Base-by-base conservation (phyloP, 305 asterid genomes). In the Lippia alba region DNA sequence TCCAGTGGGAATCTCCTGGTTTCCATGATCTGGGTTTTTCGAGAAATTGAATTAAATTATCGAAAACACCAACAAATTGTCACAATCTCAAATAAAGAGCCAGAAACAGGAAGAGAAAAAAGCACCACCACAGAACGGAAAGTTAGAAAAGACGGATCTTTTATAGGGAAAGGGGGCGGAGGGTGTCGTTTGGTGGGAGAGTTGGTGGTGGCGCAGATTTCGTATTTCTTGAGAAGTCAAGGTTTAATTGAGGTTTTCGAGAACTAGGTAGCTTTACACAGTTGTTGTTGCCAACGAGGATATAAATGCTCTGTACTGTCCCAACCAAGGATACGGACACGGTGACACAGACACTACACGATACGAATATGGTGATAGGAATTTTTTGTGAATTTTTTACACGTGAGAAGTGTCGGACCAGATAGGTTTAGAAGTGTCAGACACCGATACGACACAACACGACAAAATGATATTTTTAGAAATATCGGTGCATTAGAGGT, bases 1-100 rank as follows among this genome's bases (percentile, higher is more conserved):
- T 70, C 6, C 10, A 67, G 12, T 12, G 24, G 61, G 12, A 62
- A 64, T n/a, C 62, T 56, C 7, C 66, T 66, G 57, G 66, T 8
- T 36, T 84, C 94, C 96, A 89, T 88, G 58, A 45, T 53, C 24
- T 57, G 62, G 15, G 4, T 7, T 18, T 24, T 18, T 4, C 11
- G 44, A n/a, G 50, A 54, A 44, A n/a, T 32, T 11, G 48, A 64
- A 70, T 53, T 10, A 46, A 50, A 16, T 11, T 12, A 36, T 7
- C 2, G 41, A 36, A 36, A 36, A 36, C 9, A 36, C 6, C 3
- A 62, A 54, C 55, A 4, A 32, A 32, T 12, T 30, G 18, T 24
- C 30, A 1, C 30, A 46, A 39, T 1, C 12, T 14, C 10, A 5
- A 2, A 24, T 7, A 55, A 41, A 40, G 49, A 32, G 7, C 7